Base-by-base conservation (phyloP, 2,329 filamentous ascomycete genomes). In the Sclerotinia minor region DNA sequence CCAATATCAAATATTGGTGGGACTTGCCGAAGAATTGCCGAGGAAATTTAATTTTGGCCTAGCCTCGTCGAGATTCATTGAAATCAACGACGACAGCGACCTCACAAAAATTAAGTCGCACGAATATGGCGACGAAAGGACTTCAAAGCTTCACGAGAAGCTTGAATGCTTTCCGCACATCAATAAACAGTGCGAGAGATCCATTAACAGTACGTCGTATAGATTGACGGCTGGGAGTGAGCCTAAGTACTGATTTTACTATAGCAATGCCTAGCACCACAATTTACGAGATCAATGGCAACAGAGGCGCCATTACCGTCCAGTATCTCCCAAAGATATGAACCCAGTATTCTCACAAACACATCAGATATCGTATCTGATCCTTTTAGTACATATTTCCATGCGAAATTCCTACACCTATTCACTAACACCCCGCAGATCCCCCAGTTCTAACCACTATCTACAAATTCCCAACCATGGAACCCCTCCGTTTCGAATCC, bases 391-490 rank as follows among this genome's bases (percentile, higher is more conserved):
- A 67, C 13, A 38, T 53, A 44, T 47, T 47, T 19, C 24, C 6
- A 32, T n/a, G 11, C 29, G 21, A 44, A 57, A 38, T 47, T 38
- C 26, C 32, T n/a, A 17, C 21, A 32, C 41, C 29, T 38, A 50
- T 45, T n/a, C 29, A n/a, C 58, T 59, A 63, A 47, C 38, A 41
- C 26, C 50, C 32, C 44, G 29, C 69, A 85, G 86, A 82, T 72
- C 82, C 83, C 72, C 88, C 87, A 41, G 92, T 96, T 67, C 87
- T 91, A 67, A 85, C 94, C 70, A 98, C 94, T 66, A 87, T 97
- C 79, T 93, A 97, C 86, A 83, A 84, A 77, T 99, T 98, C 82
- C 95, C 95, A 47, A 87, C 88, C 15, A 88, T 97, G 80, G 93
- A 97, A 79, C 95, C 95, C 32, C 82, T 88, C 60, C 83, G 87